These are phyloP conservation scores for Micractinium conductrix DNA, from an alignment of 139 green algal species.

Conservation along the genomic window DNA sequence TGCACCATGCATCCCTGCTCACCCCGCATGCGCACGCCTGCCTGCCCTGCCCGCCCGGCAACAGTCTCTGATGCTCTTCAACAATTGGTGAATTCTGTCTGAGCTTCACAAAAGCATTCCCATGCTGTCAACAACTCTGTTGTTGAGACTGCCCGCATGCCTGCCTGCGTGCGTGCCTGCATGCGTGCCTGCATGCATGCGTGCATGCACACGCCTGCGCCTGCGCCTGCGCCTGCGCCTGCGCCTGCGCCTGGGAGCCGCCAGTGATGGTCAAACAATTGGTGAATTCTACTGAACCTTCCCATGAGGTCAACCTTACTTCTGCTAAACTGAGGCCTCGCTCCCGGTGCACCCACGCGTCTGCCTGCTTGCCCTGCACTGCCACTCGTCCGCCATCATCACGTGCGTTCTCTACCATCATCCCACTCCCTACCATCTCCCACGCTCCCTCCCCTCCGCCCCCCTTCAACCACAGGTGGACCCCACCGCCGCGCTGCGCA, in stretches of 20 bases:
- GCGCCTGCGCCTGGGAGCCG: not conserved
- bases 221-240: not conserved
- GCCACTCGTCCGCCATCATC: not conserved
- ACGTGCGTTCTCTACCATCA: too few relatives aligned
- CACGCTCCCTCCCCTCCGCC: not conserved
- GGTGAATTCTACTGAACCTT: conserved; percentile 32
- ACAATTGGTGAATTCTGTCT: conserved; percentile 33
- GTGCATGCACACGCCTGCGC: not conserved
- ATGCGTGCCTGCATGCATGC: not conserved
- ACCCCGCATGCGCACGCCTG: not conserved
- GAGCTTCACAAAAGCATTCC: not conserved
- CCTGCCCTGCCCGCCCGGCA: not conserved
- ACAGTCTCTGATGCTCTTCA: conserved; percentile 1
- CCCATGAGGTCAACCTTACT: conserved; percentile 12
- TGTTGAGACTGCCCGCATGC: not conserved
- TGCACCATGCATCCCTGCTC: not conserved
- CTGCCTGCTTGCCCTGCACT: not conserved
- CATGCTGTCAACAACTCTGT: conserved; percentile 6
- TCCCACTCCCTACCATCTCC: too few relatives aligned
- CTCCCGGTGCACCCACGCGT: not conserved
- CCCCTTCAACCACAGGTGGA: conserved; percentile 42
- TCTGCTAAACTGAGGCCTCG: not conserved
- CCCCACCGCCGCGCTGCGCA: conserved; percentile 47
- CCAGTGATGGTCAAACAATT: conserved; percentile 26
- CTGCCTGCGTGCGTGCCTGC: not conserved